phyloP scores from a whole-genome alignment of 2,329 filamentous ascomycete species.

The Colletotrichum camelliae region DNA sequence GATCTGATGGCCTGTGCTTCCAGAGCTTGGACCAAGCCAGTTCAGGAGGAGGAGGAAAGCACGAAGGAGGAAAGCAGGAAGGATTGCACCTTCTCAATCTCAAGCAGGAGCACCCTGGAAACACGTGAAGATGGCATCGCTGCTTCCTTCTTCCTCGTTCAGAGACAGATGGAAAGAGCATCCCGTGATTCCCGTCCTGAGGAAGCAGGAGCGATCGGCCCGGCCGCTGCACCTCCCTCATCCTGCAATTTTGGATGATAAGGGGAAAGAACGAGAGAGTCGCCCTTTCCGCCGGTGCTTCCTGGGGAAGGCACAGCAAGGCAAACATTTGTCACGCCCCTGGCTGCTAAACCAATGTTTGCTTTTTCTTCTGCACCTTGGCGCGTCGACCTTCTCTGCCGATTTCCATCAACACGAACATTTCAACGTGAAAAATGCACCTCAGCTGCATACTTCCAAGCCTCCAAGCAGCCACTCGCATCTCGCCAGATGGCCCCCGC shows the following conservation, averaged over 20 bases:
- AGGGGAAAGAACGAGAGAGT: neutral
- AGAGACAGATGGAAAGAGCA: neutral
- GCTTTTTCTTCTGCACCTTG: conserved; percentile 10
- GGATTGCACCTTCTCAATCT: neutral
- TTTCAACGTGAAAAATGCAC: neutral
- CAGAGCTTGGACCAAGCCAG: neutral
- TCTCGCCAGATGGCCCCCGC: neutral
- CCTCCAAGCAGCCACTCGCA: neutral
- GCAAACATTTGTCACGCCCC: neutral
- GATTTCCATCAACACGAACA: neutral
- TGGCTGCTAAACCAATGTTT: neutral
- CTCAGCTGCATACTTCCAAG: neutral
- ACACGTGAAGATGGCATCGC: neutral
- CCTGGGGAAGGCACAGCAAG: neutral
- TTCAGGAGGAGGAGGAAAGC: neutral
- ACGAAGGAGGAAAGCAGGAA: neutral
- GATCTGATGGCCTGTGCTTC: neutral
- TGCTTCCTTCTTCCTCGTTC: neutral
- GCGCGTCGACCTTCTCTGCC: neutral
- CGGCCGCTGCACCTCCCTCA: neutral
- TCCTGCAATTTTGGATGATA: neutral
- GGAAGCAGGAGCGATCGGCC: neutral
- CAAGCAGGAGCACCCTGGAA: neutral
- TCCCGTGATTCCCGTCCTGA: neutral
- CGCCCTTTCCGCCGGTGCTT: neutral